Evolutionary conservation across 345 rosid species (phyloP).

Genomic region (Psidium friedrichsthalianum): DNA sequence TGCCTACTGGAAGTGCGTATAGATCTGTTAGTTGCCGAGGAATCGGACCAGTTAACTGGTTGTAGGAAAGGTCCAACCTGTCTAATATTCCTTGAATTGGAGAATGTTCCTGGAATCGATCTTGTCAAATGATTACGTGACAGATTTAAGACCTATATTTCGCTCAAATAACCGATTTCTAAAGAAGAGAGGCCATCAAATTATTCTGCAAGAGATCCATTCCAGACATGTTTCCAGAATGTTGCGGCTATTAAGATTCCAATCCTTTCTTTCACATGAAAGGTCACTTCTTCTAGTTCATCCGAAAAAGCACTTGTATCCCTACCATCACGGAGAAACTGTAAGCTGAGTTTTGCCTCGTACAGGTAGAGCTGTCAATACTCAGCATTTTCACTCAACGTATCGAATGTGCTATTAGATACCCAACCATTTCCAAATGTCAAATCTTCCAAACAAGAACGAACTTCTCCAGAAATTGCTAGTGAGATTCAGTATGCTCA

Average conservation of each 20-base stretch:
- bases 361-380: neutral
- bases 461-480: neutral
- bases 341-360: neutral
- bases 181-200: neutral
- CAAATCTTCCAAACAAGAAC: too few relatives aligned
- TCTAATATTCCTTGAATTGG: slow-evolving; percentile 10
- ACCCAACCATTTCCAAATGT: neutral
- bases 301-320: neutral
- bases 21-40: slow-evolving; percentile 8
- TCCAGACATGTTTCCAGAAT: neutral
- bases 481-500: neutral
- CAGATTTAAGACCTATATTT: slow-evolving; percentile 4
- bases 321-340: neutral
- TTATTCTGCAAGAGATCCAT: neutral
- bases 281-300: neutral
- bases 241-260: neutral
- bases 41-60: slow-evolving; percentile 4
- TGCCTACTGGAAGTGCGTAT: slow-evolving; percentile 2
- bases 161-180: neutral
- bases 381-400: neutral
- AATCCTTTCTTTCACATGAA: neutral
- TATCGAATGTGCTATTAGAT: neutral
- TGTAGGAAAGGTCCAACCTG: slow-evolving; percentile 16
- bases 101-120: slow-evolving; percentile 10
- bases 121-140: slow-evolving; percentile 12